Evolutionary conservation across 1,284 basidiomycete species (phyloP).

Genomic region (Microbotryum saponariae): DNA sequence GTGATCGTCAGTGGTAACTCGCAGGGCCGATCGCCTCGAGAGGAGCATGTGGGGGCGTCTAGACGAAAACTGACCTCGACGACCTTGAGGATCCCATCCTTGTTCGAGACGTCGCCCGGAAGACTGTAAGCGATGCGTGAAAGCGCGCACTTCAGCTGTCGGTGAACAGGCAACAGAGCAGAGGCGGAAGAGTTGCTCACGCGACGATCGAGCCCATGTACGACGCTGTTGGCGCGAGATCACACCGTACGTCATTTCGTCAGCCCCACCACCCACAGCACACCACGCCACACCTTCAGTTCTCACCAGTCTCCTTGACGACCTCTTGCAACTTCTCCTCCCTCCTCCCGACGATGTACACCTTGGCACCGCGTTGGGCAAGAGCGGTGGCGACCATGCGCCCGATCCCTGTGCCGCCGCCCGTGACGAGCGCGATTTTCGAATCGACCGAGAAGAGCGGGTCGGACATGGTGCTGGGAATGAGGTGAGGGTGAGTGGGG

Average conservation of each 20-base stretch:
- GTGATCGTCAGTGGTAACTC: not conserved
- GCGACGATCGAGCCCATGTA: not conserved
- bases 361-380: constrained; percentile 45
- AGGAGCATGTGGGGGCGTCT: too few relatives aligned
- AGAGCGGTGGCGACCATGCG: constrained; percentile 45
- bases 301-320: not conserved
- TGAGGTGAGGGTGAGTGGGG: too few relatives aligned
- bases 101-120: constrained; percentile 5
- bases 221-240: too few relatives aligned
- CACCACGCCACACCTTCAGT: not conserved
- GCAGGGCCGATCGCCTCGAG: too few relatives aligned
- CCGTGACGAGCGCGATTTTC: constrained; percentile 38
- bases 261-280: too few relatives aligned
- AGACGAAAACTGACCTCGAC: constrained; percentile 2
- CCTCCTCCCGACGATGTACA: constrained; percentile 38
- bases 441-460: constrained; percentile 2
- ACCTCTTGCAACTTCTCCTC: constrained; percentile 6
- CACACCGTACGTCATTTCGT: too few relatives aligned
- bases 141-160: too few relatives aligned
- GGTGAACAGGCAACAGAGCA: too few relatives aligned
- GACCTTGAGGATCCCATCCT: constrained; percentile 2
- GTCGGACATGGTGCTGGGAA: not conserved
- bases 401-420: constrained; percentile 45
- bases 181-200: not conserved
- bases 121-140: not conserved